Percentiles rank a stretch among this genome's conserved stretches.
These are phyloP conservation scores for Coprinellus micaceus DNA, from an alignment of 768 basidiomycete species.

Conservation along the genomic window DNA sequence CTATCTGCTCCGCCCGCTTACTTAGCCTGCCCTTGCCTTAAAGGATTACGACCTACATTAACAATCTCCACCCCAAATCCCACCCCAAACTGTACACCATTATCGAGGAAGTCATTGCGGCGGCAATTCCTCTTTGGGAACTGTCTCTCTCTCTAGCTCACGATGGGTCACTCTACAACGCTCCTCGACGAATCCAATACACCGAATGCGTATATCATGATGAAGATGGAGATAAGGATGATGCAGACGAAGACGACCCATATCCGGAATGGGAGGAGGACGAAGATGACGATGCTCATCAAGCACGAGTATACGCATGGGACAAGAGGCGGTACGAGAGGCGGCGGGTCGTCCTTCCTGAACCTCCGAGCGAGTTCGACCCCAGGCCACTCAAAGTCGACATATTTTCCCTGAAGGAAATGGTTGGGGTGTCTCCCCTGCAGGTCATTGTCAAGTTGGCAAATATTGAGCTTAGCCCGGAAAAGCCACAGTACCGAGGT, in stretches of 20 bases:
- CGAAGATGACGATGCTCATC: not conserved
- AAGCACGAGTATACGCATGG: not conserved
- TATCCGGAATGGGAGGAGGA: not conserved
- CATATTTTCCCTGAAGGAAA: not conserved
- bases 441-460: slow-evolving; percentile 22
- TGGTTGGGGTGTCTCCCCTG: slow-evolving; percentile 17
- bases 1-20: not conserved
- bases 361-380: not conserved
- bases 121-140: slow-evolving; percentile 29
- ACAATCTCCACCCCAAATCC: slow-evolving; percentile 32
- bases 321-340: not conserved
- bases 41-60: slow-evolving; percentile 34
- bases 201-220: not conserved
- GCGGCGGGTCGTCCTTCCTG: not conserved
- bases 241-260: not conserved
- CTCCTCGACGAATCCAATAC: not conserved
- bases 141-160: slow-evolving; percentile 17
- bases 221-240: not conserved
- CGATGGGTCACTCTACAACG: not conserved
- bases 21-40: not conserved
- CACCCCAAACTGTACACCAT: slow-evolving; percentile 21
- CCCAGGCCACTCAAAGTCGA: not conserved
- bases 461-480: slow-evolving; percentile 18
- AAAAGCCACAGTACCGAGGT: slow-evolving; percentile 15
- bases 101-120: slow-evolving; percentile 23